Evolutionary conservation across 2,329 filamentous ascomycete species (phyloP), one percentile per base, ranked within the genome.

Genomic region (Metarhizium anisopliae): DNA sequence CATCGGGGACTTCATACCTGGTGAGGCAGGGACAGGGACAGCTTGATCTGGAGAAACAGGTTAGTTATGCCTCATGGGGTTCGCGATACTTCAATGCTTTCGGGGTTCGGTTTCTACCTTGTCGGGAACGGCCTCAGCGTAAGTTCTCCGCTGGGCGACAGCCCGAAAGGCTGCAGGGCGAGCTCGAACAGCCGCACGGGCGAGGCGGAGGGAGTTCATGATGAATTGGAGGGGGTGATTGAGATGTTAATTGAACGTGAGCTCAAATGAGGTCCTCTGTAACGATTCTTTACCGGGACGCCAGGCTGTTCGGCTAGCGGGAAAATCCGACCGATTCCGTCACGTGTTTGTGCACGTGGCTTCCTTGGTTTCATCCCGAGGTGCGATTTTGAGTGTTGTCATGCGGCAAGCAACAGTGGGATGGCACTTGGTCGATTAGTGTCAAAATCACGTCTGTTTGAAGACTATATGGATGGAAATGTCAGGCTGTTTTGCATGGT

Each of bases 11-110:
- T 59, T 70, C 89, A 77, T 90, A 97, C 94, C 91, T 96, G 89
- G 80, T 97, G 93, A 79, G 94, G 94, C 68, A 99, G 89, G 74
- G 89, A 85, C 80, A 99, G 82, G 82, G 90, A 96, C 80, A 99
- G 86, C 86, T 95, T 95, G 83, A 99, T 95, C 84, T 86, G 66
- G 10, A 58, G 59, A 61, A 49, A 50, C 53, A 51, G 59, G 63
- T 67, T 56, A 68, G 62, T 62, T 64, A 60, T 51, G 47, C 32
- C 42, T 55, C 55, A 29, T 7, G 18, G 11, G 18, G 58, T 54
- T 50, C 53, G 52, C 59, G 55, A 58, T 49, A 56, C 61, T 56
- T 61, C 59, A 62, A 63, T 54, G 59, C 59, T 61, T 58, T 40
- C 56, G 57, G 55, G 59, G 59, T 55, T 56, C 59, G 55, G 59